Base-by-base conservation (phyloP, 1,139 yeast genomes). In the Saccharomycopsis phalli region DNA sequence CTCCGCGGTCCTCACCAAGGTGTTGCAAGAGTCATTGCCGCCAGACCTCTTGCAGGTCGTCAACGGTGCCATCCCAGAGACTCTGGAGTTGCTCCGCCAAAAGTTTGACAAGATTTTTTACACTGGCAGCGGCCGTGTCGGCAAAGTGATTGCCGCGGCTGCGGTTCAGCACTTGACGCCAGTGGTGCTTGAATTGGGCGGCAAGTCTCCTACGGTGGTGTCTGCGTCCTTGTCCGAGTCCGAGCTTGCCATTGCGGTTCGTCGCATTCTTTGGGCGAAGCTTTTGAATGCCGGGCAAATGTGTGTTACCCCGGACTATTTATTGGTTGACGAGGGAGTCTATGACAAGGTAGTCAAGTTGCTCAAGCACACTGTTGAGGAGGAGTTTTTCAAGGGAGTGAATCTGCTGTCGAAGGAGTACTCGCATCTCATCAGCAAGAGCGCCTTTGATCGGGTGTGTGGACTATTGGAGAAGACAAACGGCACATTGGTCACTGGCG, bases 121-220 rank as follows among this genome's bases (percentile, higher is more conserved):
- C 59, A 88, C 97, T 7, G 97, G 97, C 23, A 78, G 82, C 40
- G 71, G 75, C 18, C 54, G 57, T 13, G 94, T 87, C 19, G 97
- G 95, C 34, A 74, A 71, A 32, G 74, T 84, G 45, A 74, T 88
- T 36, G 82, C 93, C 23, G 65, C 69, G 47, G 82, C 82, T 38
- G 96, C 96, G 1, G 94, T 94, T 5, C 78, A 83, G 59, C 71
- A 74, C 29, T 66, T 88, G 52, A 84, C 95, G 1, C 97, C 97
- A 0, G 71, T 71, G 17, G 62, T 82, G 21, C 68, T 91, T 47
- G 97, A 88, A 61, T 68, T 91, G 37, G 97, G 97, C 38, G 96
- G 96, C n/a, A 87, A 87, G 57, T 80, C 91, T 3, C 96, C 96
- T 0, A 83, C 75, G 1, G 68, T 87, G 49, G 64, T 87, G 8